Evolutionary conservation across 2,329 filamentous ascomycete species (phyloP).

Genomic region (Albifimbria verrucaria): DNA sequence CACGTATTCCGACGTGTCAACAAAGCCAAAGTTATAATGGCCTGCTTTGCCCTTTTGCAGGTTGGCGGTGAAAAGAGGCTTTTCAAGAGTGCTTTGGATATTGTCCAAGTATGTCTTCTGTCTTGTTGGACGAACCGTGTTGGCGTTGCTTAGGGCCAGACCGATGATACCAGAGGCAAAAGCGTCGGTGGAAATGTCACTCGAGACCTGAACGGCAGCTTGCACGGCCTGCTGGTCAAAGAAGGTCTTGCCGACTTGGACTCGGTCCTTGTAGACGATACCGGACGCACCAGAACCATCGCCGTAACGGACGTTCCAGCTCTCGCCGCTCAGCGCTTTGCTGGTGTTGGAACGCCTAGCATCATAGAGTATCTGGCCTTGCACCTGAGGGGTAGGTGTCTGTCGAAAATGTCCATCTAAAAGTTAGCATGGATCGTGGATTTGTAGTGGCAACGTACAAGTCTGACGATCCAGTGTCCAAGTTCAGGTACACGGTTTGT

Average conservation of each 20-base stretch:
- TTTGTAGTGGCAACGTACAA: slow-evolving; percentile 22
- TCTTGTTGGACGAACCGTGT: slow-evolving; percentile 27
- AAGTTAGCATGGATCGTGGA: slow-evolving; percentile 10
- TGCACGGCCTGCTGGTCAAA: slow-evolving; percentile 63
- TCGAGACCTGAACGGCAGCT: slow-evolving; percentile 57
- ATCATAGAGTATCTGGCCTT: slow-evolving; percentile 56
- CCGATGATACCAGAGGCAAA: slow-evolving; percentile 35
- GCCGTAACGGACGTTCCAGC: slow-evolving; percentile 62
- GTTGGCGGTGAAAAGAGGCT: slow-evolving; percentile 35
- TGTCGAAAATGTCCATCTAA: slow-evolving; percentile 67
- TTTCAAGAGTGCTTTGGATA: slow-evolving; percentile 21
- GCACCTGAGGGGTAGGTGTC: slow-evolving; percentile 45
- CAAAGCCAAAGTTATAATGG: slow-evolving; percentile 42
- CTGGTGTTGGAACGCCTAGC: slow-evolving; percentile 40
- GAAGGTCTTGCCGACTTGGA: slow-evolving; percentile 57
- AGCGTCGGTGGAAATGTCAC: slow-evolving; percentile 28
- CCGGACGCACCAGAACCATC: slow-evolving; percentile 63
- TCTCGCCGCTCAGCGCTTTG: slow-evolving; percentile 35
- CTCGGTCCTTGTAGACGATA: slow-evolving; percentile 63
- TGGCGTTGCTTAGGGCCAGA: slow-evolving; percentile 26
- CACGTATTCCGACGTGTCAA: slow-evolving; percentile 54
- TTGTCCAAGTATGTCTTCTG: slow-evolving; percentile 35
- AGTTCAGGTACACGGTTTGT: slow-evolving; percentile 61
- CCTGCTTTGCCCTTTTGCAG: slow-evolving; percentile 27
- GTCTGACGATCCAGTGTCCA: slow-evolving; percentile 63